phyloP scores from a whole-genome alignment of 345 rosid species.

The Rhodamnia argentea region DNA sequence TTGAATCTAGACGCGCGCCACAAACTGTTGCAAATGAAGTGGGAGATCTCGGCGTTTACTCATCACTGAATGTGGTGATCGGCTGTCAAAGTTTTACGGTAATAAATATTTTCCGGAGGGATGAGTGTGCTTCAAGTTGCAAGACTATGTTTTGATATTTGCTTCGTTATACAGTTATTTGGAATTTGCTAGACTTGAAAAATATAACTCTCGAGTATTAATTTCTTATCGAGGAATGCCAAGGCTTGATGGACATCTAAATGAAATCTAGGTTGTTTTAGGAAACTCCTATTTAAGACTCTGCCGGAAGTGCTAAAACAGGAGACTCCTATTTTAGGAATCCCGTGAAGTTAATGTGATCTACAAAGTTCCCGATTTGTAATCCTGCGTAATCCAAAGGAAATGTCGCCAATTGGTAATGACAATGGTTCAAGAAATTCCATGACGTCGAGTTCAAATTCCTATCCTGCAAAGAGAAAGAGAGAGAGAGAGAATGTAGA shows the following conservation, averaged over 20 bases:
- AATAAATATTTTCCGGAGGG: too few relatives aligned
- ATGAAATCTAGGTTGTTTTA: not conserved
- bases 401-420: not conserved
- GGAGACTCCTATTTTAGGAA: not conserved
- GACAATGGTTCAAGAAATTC: not conserved
- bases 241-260: not conserved
- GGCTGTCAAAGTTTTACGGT: too few relatives aligned
- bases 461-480: not conserved
- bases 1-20: too few relatives aligned
- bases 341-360: not conserved
- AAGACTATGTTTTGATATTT: too few relatives aligned
- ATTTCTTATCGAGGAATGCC: not conserved
- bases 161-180: too few relatives aligned
- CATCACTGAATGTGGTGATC: too few relatives aligned
- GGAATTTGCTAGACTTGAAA: too few relatives aligned
- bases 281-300: not conserved
- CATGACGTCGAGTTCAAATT: not conserved
- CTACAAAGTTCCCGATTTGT: not conserved
- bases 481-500: not conserved
- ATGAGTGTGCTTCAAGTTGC: too few relatives aligned
- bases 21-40: too few relatives aligned
- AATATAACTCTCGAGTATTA: too few relatives aligned
- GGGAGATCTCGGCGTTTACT: too few relatives aligned
- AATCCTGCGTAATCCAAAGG: not conserved
- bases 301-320: too few relatives aligned